A percentile compares a stretch with the other conserved stretches of the same genome.
These are phyloP conservation scores for Pseudogymnoascus sp. DNA, from an alignment of 2,329 filamentous ascomycete genomes.

Conservation along the genomic window DNA sequence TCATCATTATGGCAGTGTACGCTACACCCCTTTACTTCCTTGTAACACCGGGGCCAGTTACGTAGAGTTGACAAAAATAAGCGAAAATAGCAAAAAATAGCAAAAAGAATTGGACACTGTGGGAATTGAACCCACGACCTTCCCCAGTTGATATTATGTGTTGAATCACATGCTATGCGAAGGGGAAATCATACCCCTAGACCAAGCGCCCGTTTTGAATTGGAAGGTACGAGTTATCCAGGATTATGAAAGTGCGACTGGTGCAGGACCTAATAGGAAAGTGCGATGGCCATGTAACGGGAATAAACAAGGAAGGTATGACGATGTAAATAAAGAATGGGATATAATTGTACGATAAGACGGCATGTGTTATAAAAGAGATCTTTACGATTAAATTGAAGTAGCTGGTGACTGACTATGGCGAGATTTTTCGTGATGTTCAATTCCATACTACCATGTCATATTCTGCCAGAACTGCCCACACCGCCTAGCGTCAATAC, in stretches of 20 bases:
- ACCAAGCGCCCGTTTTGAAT: constrained; percentile 9
- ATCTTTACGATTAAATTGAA: background rate
- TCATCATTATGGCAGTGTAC: too few relatives aligned
- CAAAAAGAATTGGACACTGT: background rate
- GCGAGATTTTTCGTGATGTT: background rate
- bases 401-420: background rate
- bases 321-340: background rate
- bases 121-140: constrained; percentile 11
- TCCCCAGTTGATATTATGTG: background rate
- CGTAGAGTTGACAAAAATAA: too few relatives aligned
- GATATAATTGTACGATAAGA: background rate
- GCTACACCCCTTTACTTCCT: too few relatives aligned
- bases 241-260: background rate
- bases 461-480: background rate
- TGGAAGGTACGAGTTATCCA: background rate
- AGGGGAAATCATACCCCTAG: constrained; percentile 12
- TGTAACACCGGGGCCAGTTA: too few relatives aligned
- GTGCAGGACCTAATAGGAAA: too few relatives aligned
- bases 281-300: background rate
- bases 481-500: constrained; percentile 3
- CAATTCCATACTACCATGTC: background rate
- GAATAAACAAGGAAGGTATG: background rate
- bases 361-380: background rate
- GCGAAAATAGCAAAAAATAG: background rate
- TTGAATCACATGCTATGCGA: background rate